These are phyloP conservation scores for Verbascum thapsus DNA, from an alignment of 257 asterid species.

Conservation along the genomic window DNA sequence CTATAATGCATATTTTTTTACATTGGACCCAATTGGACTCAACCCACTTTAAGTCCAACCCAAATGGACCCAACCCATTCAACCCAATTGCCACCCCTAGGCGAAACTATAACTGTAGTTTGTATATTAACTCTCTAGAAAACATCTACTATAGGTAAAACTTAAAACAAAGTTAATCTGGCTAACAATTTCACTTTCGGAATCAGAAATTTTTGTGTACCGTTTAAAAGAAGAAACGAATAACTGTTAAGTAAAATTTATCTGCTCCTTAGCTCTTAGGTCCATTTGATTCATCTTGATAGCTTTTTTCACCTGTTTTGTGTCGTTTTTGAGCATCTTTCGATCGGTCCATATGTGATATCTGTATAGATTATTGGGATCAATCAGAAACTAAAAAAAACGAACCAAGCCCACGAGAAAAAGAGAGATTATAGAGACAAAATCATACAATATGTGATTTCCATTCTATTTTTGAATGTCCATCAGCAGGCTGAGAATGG, in stretches of 20 bases:
- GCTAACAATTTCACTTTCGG: no score
- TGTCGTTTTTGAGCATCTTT: slow-evolving; percentile 39
- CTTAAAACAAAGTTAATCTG: background rate
- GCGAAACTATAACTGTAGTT: no score
- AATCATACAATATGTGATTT: slow-evolving; percentile 87
- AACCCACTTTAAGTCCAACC: no score
- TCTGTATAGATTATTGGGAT: slow-evolving; percentile 41
- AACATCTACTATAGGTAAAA: background rate
- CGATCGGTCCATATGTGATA: slow-evolving; percentile 63
- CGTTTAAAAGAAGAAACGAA: background rate
- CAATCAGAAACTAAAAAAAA: slow-evolving; percentile 11
- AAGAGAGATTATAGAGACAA: no score
- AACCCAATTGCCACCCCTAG: no score
- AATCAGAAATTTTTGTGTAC: background rate
- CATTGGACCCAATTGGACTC: no score
- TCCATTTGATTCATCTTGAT: background rate
- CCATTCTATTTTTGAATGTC: slow-evolving; percentile 69
- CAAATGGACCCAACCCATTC: no score
- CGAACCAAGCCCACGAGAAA: background rate
- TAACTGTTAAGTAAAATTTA: background rate
- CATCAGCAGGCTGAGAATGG: slow-evolving; percentile 54
- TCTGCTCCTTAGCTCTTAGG: background rate
- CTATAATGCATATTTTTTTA: no score
- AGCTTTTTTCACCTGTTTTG: slow-evolving; percentile 15
- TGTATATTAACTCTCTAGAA: slow-evolving; percentile 21